Percentiles rank a stretch among this genome's conserved stretches.
Conservation (phyloP, 202 grass and related monocot genomes). For the Setaria viridis region DNA sequence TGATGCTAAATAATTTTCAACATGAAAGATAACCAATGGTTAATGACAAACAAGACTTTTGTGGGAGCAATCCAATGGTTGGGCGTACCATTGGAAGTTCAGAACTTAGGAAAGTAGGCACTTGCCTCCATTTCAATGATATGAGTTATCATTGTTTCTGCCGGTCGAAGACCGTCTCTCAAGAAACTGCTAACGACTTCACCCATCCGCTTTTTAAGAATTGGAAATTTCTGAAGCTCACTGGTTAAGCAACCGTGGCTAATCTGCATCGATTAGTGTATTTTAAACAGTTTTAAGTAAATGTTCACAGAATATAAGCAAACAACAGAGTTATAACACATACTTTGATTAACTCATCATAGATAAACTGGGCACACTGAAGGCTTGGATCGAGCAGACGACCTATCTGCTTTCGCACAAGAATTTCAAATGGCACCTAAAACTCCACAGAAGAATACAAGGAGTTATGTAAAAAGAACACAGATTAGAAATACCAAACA, state of each 20-base stretch:
- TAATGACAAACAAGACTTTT: conserved; percentile 23
- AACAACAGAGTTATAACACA: conserved; percentile 35
- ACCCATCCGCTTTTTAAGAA: conserved; percentile 79
- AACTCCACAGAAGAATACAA: conserved; percentile 39
- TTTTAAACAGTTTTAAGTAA: conserved; percentile 43
- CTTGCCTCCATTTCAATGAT: conserved; percentile 96
- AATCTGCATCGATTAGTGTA: conserved; percentile 62
- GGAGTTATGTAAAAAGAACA: conserved; percentile 7
- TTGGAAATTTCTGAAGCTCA: conserved; percentile 77
- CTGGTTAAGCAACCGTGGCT: conserved; percentile 85
- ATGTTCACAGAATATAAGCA: conserved; percentile 28
- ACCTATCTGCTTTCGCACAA: conserved; percentile 88
- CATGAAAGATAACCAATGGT: conserved; percentile 24
- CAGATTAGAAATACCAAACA: conserved; percentile 34
- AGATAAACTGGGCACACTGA: conserved; percentile 95
- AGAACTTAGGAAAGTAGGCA: conserved; percentile 40
- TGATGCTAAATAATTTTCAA: conserved; percentile 1
- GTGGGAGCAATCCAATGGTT: conserved; percentile 8
- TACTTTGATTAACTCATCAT: conserved; percentile 98
- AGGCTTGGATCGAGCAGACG: conserved; percentile 94
- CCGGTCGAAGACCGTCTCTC: conserved; percentile 85
- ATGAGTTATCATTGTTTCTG: conserved; percentile 94
- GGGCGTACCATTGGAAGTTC: conserved; percentile 26
- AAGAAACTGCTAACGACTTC: conserved; percentile 86
- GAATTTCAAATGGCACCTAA: conserved; percentile 93